A percentile compares a stretch with the other conserved stretches of the same genome.
Conservation (phyloP, 1,139 yeast genomes). For the Candida albicans region DNA sequence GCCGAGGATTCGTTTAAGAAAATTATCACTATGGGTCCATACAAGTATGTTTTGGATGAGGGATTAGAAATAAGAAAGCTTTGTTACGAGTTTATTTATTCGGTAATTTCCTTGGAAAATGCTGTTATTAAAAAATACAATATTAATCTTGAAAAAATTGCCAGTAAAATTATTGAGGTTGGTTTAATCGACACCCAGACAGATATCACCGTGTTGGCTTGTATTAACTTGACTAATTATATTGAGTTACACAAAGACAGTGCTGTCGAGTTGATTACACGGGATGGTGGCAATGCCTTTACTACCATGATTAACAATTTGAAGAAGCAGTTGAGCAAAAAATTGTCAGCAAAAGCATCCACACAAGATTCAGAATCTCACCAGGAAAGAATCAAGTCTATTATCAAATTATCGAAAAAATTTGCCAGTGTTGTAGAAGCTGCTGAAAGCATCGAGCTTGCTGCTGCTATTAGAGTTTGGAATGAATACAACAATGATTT, state of each 20-base stretch:
- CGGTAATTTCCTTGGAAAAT: constrained; percentile 39
- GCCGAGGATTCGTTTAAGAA: constrained; percentile 61
- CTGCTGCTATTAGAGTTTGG: constrained; percentile 9
- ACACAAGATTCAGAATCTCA: constrained; percentile 34
- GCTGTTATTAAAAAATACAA: constrained; percentile 19
- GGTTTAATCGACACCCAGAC: constrained; percentile 41
- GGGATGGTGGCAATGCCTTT: constrained; percentile 22
- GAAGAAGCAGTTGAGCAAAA: constrained; percentile 32
- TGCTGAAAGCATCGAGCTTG: constrained; percentile 8
- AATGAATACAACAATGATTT: constrained; percentile 9
- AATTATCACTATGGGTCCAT: constrained; percentile 81
- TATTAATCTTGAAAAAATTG: constrained; percentile 25
- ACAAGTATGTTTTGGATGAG: constrained; percentile 78
- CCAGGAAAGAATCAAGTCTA: constrained; percentile 17
- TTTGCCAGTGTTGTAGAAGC: constrained; percentile 11
- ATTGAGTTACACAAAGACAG: constrained; percentile 21
- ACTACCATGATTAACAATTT: constrained; percentile 24
- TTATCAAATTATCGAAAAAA: constrained; percentile 16
- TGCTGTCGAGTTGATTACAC: constrained; percentile 16
- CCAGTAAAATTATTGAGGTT: constrained; percentile 27
- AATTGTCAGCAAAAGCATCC: constrained; percentile 43
- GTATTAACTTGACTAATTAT: constrained; percentile 33
- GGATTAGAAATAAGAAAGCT: constrained; percentile 75
- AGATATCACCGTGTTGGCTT: constrained; percentile 40
- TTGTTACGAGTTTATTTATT: constrained; percentile 68